Conservation (phyloP, 129 eudicot genomes). For the Glebionis coronaria region DNA sequence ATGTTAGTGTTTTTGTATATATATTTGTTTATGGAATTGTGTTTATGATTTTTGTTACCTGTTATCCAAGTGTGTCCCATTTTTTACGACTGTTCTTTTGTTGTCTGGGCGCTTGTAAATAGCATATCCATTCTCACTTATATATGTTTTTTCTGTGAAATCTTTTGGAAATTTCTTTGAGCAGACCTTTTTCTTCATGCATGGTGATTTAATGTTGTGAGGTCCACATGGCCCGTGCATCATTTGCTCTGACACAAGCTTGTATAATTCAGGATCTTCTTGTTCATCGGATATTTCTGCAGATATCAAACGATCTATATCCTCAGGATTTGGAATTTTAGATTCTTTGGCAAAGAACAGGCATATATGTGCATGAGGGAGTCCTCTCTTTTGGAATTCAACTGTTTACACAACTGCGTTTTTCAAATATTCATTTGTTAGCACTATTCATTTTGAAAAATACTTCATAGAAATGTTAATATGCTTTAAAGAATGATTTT, state of each 20-base stretch:
- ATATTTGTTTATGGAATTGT: no score
- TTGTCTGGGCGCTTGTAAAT: background rate
- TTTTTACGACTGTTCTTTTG: background rate
- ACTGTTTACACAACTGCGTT: background rate
- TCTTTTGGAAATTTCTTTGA: background rate
- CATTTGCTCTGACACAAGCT: background rate
- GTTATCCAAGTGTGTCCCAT: background rate
- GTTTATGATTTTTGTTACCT: no score
- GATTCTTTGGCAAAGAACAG: background rate
- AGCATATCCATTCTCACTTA: background rate
- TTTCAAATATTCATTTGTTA: no score
- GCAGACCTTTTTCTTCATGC: background rate
- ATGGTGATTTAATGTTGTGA: background rate
- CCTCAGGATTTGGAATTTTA: background rate
- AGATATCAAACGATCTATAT: background rate
- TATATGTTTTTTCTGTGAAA: background rate
- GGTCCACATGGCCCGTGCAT: background rate
- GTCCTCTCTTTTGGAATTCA: background rate
- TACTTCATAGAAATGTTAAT: background rate
- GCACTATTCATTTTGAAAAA: no score
- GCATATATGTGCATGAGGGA: background rate
- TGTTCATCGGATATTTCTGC: background rate
- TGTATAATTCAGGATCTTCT: background rate
- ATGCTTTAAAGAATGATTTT: no score
- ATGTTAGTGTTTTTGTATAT: no score